A percentile compares a stretch with the other conserved stretches of the same genome.
phyloP scores from a whole-genome alignment of 2,329 filamentous ascomycete species.

The Penicillium janthinellum region DNA sequence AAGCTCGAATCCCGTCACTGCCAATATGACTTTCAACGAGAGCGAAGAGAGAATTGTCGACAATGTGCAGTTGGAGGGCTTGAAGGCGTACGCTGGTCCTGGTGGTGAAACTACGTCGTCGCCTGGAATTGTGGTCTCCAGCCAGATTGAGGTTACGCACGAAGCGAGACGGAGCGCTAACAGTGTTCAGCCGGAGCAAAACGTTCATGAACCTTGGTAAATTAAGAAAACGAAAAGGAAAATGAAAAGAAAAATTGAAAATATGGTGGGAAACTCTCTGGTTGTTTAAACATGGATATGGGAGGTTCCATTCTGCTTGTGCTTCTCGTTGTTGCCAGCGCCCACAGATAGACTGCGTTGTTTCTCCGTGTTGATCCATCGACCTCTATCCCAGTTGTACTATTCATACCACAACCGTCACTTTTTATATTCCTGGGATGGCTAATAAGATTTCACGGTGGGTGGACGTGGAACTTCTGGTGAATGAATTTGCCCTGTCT shows the following conservation, averaged over 20 bases:
- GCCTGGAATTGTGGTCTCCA: not conserved
- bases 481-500: not conserved
- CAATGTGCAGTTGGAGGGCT: slow-evolving; percentile 45
- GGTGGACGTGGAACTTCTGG: too few relatives aligned
- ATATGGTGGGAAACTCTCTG: too few relatives aligned
- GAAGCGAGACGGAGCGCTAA: not conserved
- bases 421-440: too few relatives aligned
- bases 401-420: too few relatives aligned
- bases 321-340: not conserved
- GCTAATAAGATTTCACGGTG: too few relatives aligned
- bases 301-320: not conserved
- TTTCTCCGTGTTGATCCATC: not conserved
- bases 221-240: not conserved
- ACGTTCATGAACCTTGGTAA: not conserved
- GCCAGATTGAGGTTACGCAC: not conserved
- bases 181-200: not conserved
- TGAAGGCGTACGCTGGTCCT: slow-evolving; percentile 25
- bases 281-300: not conserved
- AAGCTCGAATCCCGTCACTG: slow-evolving; percentile 40
- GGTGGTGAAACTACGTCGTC: not conserved
- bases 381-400: not conserved
- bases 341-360: not conserved
- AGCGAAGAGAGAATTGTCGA: slow-evolving; percentile 52
- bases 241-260: too few relatives aligned
- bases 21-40: slow-evolving; percentile 43